These are phyloP conservation scores for Phoenix dactylifera DNA, from an alignment of 176 grass and related monocot genomes.

Conservation along the genomic window DNA sequence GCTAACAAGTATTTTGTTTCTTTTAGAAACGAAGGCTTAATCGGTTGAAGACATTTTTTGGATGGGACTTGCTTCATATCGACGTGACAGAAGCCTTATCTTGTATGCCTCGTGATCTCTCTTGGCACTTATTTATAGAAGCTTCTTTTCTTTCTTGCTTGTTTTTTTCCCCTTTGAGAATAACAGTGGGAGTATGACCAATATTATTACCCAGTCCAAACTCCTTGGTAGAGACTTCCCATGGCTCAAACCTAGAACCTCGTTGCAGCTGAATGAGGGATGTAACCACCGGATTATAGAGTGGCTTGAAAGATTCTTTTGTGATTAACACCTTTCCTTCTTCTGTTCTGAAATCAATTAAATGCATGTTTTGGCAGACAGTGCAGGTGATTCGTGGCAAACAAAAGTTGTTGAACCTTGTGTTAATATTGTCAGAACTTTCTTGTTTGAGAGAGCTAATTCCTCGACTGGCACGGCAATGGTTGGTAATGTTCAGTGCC, in stretches of 20 bases:
- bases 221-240: too few relatives aligned
- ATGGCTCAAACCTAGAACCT: too few relatives aligned
- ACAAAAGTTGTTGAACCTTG: conserved; percentile 42
- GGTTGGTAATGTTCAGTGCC: conserved; percentile 3
- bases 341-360: background rate
- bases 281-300: too few relatives aligned
- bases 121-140: background rate
- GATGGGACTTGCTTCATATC: conserved; percentile 65
- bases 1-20: background rate
- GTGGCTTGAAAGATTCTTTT: too few relatives aligned
- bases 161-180: too few relatives aligned
- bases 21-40: conserved; percentile 49
- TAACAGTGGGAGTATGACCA: too few relatives aligned
- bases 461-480: conserved; percentile 8
- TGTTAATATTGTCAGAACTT: conserved; percentile 43
- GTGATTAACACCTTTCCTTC: conserved; percentile 1
- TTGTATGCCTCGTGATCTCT: conserved; percentile 29
- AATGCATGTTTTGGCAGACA: conserved; percentile 32
- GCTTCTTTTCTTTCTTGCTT: background rate
- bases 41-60: conserved; percentile 58
- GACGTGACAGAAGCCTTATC: conserved; percentile 78
- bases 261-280: too few relatives aligned
- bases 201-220: too few relatives aligned
- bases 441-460: conserved; percentile 33
- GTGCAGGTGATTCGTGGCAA: conserved; percentile 41